Evolutionary conservation across 768 basidiomycete species (phyloP).

Genomic region (Hirschioporus abietinus): DNA sequence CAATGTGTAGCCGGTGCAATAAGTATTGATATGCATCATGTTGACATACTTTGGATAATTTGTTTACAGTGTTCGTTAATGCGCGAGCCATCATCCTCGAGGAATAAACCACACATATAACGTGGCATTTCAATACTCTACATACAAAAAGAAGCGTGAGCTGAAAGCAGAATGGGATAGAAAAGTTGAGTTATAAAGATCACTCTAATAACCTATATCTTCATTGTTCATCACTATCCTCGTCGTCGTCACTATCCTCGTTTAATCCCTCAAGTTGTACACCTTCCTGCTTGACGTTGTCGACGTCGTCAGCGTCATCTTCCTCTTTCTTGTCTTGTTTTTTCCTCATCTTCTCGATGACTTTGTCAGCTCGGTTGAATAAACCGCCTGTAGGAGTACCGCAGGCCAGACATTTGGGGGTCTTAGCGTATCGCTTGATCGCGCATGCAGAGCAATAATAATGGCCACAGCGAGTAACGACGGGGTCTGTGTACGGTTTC

Average conservation of each 20-base stretch:
- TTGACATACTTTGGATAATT: too few species aligned
- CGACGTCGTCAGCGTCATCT: constrained; percentile 39
- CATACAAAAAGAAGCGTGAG: too few species aligned
- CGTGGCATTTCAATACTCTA: too few species aligned
- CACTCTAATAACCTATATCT: neutral
- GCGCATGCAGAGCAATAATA: constrained; percentile 96
- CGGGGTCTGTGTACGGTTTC: constrained; percentile 89
- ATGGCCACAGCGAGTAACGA: constrained; percentile 94
- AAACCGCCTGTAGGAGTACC: constrained; percentile 91
- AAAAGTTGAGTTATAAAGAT: neutral
- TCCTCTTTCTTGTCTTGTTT: constrained; percentile 55
- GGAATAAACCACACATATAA: too few species aligned
- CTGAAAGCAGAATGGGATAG: too few species aligned
- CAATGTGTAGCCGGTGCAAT: too few species aligned
- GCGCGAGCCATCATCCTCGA: too few species aligned
- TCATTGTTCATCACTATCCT: constrained; percentile 18
- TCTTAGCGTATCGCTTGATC: constrained; percentile 90
- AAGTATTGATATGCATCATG: too few species aligned
- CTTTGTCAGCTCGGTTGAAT: constrained; percentile 93
- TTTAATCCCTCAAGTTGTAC: constrained; percentile 27
- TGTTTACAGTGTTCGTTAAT: too few species aligned
- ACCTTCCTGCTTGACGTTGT: constrained; percentile 23
- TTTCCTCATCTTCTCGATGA: constrained; percentile 82
- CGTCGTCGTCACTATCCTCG: constrained; percentile 36
- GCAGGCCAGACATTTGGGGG: constrained; percentile 93